phyloP scores from a whole-genome alignment of 163 green algal species.

The Chlorella variabilis region DNA sequence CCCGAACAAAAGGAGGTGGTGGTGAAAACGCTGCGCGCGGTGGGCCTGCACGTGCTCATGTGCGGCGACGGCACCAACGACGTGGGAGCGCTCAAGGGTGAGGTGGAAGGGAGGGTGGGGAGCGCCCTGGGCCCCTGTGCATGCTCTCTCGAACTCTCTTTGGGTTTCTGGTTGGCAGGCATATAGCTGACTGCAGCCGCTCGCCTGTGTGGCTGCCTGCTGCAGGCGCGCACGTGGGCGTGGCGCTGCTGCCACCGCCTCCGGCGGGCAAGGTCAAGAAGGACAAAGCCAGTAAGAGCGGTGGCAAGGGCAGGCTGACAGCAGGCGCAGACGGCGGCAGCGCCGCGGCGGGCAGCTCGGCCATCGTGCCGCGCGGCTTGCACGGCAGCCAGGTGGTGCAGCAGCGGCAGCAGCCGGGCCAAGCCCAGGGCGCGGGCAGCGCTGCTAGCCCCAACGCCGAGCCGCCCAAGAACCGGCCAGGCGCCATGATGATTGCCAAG shows the following conservation, averaged over 20 bases:
- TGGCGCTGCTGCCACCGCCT: constrained; percentile 69
- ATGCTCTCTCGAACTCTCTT: no score
- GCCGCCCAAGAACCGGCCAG: constrained; percentile 46
- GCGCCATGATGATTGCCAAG: constrained; percentile 72
- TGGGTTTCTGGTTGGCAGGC: no score
- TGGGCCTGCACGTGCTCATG: constrained; percentile 91
- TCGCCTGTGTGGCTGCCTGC: neutral
- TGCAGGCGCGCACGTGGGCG: constrained; percentile 8
- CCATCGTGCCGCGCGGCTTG: neutral
- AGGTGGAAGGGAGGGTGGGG: no score
- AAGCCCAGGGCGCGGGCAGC: neutral
- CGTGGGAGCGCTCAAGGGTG: constrained; percentile 89
- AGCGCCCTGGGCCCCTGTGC: no score
- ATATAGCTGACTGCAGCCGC: no score
- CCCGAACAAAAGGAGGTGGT: constrained; percentile 99
- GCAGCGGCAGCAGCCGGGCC: neutral
- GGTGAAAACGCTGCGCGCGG: constrained; percentile 79
- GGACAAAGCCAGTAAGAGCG: constrained; percentile 39
- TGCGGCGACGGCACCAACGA: constrained; percentile 99
- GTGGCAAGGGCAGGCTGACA: neutral
- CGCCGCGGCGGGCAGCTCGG: neutral
- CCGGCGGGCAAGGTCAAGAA: constrained; percentile 47
- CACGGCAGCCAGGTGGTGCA: neutral
- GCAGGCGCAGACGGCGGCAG: neutral
- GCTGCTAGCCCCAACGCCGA: neutral